phyloP scores from a whole-genome alignment of 352 stramenopile species.

The Pythium guiyangense region DNA sequence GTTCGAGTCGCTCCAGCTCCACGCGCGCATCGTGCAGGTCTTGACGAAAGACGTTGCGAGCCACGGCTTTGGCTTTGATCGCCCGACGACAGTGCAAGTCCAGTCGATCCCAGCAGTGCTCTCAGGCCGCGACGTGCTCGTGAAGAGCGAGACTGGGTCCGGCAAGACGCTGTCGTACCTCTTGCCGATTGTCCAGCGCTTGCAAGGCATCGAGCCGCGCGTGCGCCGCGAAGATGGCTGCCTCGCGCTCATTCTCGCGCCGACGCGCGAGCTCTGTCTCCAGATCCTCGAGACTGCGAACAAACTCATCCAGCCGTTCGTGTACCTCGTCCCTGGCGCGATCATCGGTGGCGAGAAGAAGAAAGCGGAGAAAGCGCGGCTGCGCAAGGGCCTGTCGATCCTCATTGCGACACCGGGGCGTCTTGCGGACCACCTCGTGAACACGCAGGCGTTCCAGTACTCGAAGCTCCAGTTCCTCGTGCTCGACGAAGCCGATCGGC shows the following conservation, averaged over 20 bases:
- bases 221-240: conserved; percentile 84
- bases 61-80: conserved; percentile 70
- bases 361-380: conserved; percentile 80
- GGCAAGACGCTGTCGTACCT: conserved; percentile 97
- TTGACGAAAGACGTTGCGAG: conserved; percentile 46
- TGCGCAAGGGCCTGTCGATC: conserved; percentile 93
- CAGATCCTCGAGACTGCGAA: conserved; percentile 95
- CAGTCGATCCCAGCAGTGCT: conserved; percentile 74
- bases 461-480: conserved; percentile 92
- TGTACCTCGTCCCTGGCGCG: conserved; percentile 78
- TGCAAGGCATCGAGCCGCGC: conserved; percentile 64
- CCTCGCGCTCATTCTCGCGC: conserved; percentile 90
- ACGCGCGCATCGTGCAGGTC: conserved; percentile 60
- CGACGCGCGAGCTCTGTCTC: conserved; percentile 93
- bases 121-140: conserved; percentile 80
- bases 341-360: conserved; percentile 95
- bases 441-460: conserved; percentile 91
- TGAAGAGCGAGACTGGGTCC: conserved; percentile 95
- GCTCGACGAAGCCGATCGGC: conserved; percentile 98
- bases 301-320: conserved; percentile 92
- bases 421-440: conserved; percentile 95
- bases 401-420: conserved; percentile 97
- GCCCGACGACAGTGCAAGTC: conserved; percentile 79
- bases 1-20: conserved; percentile 70
- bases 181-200: conserved; percentile 92